Percentiles rank a stretch among this genome's conserved stretches.
Conservation (phyloP, 2,329 filamentous ascomycete genomes). For the Lasiodiplodia sp. region DNA sequence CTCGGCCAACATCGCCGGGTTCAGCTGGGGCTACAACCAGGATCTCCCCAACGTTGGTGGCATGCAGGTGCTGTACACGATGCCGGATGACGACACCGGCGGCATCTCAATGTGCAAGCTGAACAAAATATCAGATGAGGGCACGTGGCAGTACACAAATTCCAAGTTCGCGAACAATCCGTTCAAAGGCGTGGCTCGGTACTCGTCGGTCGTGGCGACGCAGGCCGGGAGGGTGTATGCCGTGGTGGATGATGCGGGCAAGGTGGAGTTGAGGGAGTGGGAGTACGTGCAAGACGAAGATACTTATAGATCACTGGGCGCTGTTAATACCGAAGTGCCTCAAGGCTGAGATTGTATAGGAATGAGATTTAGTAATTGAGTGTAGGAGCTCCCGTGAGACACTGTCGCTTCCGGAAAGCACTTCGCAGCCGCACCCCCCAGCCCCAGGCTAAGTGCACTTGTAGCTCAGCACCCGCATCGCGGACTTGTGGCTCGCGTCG, state of each 20-base stretch:
- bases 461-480: too few relatives aligned
- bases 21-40: conserved; percentile 20
- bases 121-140: neutral
- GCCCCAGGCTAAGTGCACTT: too few relatives aligned
- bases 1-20: conserved; percentile 1
- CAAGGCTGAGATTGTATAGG: neutral
- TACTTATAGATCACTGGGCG: neutral
- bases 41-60: neutral
- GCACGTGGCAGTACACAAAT: neutral
- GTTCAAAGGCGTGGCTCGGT: neutral
- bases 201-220: neutral
- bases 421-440: neutral
- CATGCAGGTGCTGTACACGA: neutral
- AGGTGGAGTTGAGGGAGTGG: conserved; percentile 9
- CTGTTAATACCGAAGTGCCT: neutral
- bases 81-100: neutral
- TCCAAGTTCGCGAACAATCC: neutral
- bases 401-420: too few relatives aligned
- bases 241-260: neutral
- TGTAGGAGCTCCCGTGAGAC: neutral
- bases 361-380: neutral
- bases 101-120: neutral
- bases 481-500: neutral
- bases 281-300: neutral
- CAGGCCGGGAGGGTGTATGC: neutral